Evolutionary conservation across 2,329 filamentous ascomycete species (phyloP), one percentile per base, ranked within the genome.

Genomic region (Basipetospora sp.): DNA sequence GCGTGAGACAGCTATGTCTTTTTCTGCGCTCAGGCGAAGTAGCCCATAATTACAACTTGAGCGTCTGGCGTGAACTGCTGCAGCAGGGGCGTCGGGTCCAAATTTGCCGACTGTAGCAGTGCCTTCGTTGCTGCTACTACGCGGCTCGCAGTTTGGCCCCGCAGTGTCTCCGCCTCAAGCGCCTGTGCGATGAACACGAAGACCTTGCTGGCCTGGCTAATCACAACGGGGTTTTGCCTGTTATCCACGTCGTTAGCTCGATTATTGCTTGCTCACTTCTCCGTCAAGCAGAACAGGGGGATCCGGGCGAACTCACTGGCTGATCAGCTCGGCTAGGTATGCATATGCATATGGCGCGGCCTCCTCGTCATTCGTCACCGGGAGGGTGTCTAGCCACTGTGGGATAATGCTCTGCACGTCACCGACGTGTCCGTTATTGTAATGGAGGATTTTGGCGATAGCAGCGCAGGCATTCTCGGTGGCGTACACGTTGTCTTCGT

Each of bases 401-500:
- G 67, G 63, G 30, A 85, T 76, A 18, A 94, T 69, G 27, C 80
- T 71, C 51, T 90, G 78, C 35, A 74, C 67, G 50, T 92, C 84
- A 38, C 66, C 67, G 14, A 98, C 77, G 53, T 81, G 82, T 47
- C 67, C 67, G 17, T 76, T 65, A 58, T 93, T 94, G 63, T 79
- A 94, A 55, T 94, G 86, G 45, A 98, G 67, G 38, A 98, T 88
- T 69, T 98, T 98, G 26, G 90, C 90, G 51, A 98, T 90, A 47
- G 85, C 86, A 30, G 90, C 88, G 48, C 85, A 94, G 5, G 88
- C 88, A 53, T 98, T 98, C 62, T 98, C 90, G 2, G 90, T 96
- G 2, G 90, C 90, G 54, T 93, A 98, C 2, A 94, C 80, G 50
- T 96, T 87, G 49, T 96, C 90, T 45, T 96, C 90, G 34, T 74